Conservation (phyloP, 129 eudicot genomes). For the Saussurea involucrata region DNA sequence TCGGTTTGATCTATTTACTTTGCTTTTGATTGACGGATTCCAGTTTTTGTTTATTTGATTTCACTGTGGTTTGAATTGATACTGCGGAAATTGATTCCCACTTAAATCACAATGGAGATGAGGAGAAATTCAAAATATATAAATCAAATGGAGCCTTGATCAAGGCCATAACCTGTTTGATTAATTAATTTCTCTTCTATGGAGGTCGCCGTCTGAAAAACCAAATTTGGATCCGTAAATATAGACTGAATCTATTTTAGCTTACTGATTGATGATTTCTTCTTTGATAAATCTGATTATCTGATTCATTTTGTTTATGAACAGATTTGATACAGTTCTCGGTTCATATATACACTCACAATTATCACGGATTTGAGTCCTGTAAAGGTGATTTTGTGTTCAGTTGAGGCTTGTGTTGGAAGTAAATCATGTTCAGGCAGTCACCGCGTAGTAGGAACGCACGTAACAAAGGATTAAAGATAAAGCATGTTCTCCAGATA, state of each 20-base stretch:
- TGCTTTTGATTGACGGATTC: background rate
- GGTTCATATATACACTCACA: background rate
- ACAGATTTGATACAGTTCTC: background rate
- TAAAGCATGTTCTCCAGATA: slow-evolving; percentile 65
- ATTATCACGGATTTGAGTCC: slow-evolving; percentile 2
- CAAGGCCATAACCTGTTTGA: background rate
- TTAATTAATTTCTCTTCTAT: background rate
- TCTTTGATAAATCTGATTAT: background rate
- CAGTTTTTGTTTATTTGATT: background rate
- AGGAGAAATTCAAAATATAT: background rate
- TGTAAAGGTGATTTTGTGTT: background rate
- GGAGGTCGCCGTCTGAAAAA: background rate
- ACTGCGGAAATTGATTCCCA: background rate
- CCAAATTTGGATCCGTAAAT: background rate
- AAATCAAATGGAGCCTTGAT: background rate
- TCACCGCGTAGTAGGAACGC: slow-evolving; percentile 73
- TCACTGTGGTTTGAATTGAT: background rate
- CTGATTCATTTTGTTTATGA: background rate
- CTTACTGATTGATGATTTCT: background rate
- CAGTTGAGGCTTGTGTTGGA: background rate
- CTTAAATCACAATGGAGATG: slow-evolving; percentile 5
- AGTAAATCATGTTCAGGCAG: slow-evolving; percentile 50
- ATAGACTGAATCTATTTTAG: background rate
- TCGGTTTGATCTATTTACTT: background rate
- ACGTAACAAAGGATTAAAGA: slow-evolving; percentile 62